Conservation (phyloP, 139 green algal genomes). For the Nannochloris sp. region DNA sequence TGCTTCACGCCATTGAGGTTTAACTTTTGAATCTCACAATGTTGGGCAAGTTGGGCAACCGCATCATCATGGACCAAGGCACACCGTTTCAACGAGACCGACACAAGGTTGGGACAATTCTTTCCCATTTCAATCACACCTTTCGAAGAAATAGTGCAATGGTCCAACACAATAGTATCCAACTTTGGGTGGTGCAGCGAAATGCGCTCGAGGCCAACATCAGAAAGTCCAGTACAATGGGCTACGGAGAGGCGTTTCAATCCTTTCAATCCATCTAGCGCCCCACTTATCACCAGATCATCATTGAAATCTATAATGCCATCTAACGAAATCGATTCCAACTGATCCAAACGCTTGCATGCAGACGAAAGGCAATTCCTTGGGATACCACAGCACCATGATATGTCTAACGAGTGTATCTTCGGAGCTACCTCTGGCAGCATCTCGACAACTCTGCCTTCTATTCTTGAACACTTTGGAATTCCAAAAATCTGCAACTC, state of each 20-base stretch:
- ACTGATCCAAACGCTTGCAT: slow-evolving; percentile 12
- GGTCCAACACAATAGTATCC: background rate
- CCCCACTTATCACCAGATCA: background rate
- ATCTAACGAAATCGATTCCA: slow-evolving; percentile 37
- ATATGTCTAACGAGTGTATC: slow-evolving; percentile 34
- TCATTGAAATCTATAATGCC: slow-evolving; percentile 12
- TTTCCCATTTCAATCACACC: background rate
- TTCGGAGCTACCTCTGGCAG: slow-evolving; percentile 34
- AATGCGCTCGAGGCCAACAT: slow-evolving; percentile 1
- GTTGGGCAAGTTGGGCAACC: slow-evolving; percentile 21
- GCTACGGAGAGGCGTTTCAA: slow-evolving; percentile 22
- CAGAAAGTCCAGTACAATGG: slow-evolving; percentile 13
- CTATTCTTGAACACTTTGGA: slow-evolving; percentile 32
- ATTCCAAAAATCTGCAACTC: slow-evolving; percentile 20
- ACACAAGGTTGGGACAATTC: slow-evolving; percentile 6
- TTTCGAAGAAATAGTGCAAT: background rate
- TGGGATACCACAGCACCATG: slow-evolving; percentile 41
- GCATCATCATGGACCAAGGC: slow-evolving; percentile 27
- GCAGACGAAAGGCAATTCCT: slow-evolving; percentile 14
- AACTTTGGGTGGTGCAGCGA: background rate
- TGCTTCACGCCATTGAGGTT: slow-evolving; percentile 17
- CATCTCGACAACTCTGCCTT: slow-evolving; percentile 15
- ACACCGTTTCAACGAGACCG: slow-evolving; percentile 39
- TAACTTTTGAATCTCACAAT: slow-evolving; percentile 20
- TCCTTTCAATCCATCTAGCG: slow-evolving; percentile 1